A percentile compares a stretch with the other conserved stretches of the same genome.
Conservation (phyloP, 1,139 yeast species). For the Suhomyces bribrorum region DNA sequence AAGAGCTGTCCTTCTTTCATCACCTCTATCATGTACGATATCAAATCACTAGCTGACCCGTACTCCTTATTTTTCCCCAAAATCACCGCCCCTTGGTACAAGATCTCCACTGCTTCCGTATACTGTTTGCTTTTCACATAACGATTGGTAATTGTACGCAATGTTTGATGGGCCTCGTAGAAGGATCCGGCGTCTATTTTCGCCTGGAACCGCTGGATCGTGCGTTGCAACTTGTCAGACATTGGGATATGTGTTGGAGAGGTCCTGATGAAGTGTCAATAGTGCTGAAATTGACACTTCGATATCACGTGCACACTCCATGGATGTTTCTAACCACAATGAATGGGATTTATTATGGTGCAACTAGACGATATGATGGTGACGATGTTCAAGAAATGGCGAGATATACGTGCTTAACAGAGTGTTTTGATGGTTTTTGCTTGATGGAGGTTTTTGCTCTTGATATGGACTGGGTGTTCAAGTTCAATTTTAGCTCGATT, state of each 20-base stretch:
- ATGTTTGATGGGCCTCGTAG: constrained; percentile 94
- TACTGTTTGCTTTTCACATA: constrained; percentile 70
- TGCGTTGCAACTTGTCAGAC: constrained; percentile 52
- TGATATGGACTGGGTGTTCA: too few relatives aligned
- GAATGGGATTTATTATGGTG: too few relatives aligned
- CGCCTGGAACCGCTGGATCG: constrained; percentile 63
- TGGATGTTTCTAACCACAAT: too few relatives aligned
- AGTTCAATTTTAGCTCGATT: too few relatives aligned
- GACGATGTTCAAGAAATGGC: too few relatives aligned
- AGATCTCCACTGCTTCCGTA: constrained; percentile 68
- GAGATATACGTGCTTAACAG: too few relatives aligned
- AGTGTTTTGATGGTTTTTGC: too few relatives aligned
- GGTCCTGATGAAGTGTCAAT: neutral
- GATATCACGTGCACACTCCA: too few relatives aligned
- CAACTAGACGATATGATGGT: too few relatives aligned
- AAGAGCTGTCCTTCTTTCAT: constrained; percentile 52
- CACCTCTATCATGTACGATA: constrained; percentile 70
- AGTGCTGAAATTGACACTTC: neutral
- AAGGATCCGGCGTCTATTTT: constrained; percentile 74
- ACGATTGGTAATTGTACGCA: constrained; percentile 84
- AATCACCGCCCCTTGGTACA: constrained; percentile 68
- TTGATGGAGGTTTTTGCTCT: too few relatives aligned
- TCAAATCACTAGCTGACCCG: constrained; percentile 80
- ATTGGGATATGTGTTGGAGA: constrained; percentile 5
- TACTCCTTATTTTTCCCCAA: constrained; percentile 69